phyloP scores from a whole-genome alignment of 164 flowering plant species.

The Vitis amurensis region DNA sequence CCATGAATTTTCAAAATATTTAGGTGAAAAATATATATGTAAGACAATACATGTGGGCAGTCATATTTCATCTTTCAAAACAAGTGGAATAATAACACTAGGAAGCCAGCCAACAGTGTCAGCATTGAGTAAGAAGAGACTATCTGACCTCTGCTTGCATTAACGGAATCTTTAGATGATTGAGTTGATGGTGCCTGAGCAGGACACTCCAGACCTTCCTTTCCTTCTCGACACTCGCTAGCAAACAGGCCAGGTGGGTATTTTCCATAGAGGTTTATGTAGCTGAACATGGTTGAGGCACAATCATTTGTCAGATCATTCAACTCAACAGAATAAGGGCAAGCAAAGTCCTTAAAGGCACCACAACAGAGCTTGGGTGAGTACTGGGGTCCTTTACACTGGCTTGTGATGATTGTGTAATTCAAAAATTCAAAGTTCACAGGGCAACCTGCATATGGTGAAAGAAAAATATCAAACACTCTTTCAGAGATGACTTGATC shows the following conservation, averaged over 20 bases:
- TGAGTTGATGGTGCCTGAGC: conserved; percentile 3
- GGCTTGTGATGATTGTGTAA: conserved; percentile 57
- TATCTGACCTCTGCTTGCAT: conserved; percentile 3
- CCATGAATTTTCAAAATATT: not conserved
- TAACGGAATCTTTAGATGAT: not conserved
- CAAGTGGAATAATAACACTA: conserved; percentile 4
- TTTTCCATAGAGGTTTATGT: conserved; percentile 52
- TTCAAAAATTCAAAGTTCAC: conserved; percentile 43
- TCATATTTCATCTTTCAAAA: conserved; percentile 3
- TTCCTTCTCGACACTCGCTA: conserved; percentile 35
- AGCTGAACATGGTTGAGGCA: conserved; percentile 56
- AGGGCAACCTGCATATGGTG: conserved; percentile 36
- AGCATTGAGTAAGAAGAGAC: conserved; percentile 3
- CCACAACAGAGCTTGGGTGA: conserved; percentile 41
- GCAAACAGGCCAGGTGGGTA: conserved; percentile 69
- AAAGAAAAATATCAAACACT: not conserved
- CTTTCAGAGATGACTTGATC: not conserved
- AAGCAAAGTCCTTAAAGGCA: conserved; percentile 52
- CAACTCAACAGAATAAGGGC: conserved; percentile 34
- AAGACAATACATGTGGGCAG: not conserved
- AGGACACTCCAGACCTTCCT: conserved; percentile 40
- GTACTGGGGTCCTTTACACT: conserved; percentile 59
- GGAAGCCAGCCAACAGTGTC: conserved; percentile 6
- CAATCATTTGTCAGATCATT: conserved; percentile 44
- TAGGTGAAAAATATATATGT: not conserved